phyloP scores from a whole-genome alignment of 345 rosid species.

The Xanthoceras sorbifolium region DNA sequence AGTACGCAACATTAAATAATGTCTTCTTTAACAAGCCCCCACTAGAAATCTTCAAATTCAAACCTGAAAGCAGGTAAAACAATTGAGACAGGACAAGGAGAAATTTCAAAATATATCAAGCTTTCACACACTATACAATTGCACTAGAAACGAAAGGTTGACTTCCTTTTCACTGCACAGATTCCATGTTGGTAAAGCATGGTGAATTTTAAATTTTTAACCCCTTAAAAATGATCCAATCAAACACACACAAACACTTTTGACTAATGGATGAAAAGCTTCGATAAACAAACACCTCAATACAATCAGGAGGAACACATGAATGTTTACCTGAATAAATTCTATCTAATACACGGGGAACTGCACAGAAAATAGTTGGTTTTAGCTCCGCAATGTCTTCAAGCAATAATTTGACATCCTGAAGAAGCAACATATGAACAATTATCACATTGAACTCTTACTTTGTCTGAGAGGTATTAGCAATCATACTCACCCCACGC shows the following conservation, averaged over 20 bases:
- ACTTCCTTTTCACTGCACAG: background rate
- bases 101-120: background rate
- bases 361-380: conserved; percentile 93
- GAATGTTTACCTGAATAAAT: conserved; percentile 63
- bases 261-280: background rate
- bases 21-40: conserved; percentile 64
- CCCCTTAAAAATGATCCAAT: background rate
- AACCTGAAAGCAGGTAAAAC: conserved; percentile 49
- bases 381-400: conserved; percentile 90
- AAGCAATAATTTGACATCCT: conserved; percentile 87
- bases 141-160: background rate
- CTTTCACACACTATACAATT: background rate
- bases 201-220: background rate
- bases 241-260: background rate
- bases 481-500: conserved; percentile 75
- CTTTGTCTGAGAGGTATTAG: background rate
- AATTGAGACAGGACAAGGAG: conserved; percentile 13
- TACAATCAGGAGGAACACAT: background rate
- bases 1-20: conserved; percentile 70
- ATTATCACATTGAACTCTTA: conserved; percentile 10
- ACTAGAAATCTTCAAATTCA: conserved; percentile 74
- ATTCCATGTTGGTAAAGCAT: background rate
- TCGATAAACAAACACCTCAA: background rate
- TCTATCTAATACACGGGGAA: conserved; percentile 94
- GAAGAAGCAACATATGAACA: conserved; percentile 26